Evolutionary conservation across 2,329 filamentous ascomycete genomes (phyloP).

Genomic region (Botryotinia narcissicola): DNA sequence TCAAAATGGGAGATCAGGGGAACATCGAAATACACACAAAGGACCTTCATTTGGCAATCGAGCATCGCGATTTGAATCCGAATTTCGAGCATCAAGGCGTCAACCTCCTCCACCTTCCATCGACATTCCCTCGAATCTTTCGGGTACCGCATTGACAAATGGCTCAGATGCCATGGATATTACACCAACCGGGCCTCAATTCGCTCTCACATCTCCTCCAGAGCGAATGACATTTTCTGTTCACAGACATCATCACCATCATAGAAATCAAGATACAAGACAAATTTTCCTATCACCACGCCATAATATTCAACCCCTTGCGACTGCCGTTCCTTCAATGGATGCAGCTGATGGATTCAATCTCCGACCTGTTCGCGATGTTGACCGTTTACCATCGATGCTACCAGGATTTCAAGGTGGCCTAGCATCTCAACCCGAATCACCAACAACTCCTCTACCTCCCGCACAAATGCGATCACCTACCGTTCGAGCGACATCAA

Average conservation of each 20-base stretch:
- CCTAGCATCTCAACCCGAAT: constrained; percentile 84
- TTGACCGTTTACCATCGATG: constrained; percentile 82
- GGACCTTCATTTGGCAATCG: constrained; percentile 51
- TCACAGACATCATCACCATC: constrained; percentile 52
- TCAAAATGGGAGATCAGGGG: constrained; percentile 32
- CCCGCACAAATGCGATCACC: constrained; percentile 61
- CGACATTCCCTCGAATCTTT: constrained; percentile 64
- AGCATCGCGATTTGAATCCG: constrained; percentile 52
- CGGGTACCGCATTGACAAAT: constrained; percentile 47
- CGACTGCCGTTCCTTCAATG: constrained; percentile 63
- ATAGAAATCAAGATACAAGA: constrained; percentile 51
- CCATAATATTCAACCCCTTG: constrained; percentile 62
- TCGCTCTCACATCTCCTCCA: constrained; percentile 67
- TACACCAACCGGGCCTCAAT: constrained; percentile 58
- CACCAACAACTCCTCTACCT: constrained; percentile 79
- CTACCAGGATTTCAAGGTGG: constrained; percentile 65
- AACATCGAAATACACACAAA: constrained; percentile 37
- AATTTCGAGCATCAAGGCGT: constrained; percentile 65
- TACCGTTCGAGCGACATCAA: constrained; percentile 53
- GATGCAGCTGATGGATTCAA: constrained; percentile 70
- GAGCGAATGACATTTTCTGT: constrained; percentile 65
- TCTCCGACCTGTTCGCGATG: constrained; percentile 74
- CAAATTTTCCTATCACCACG: constrained; percentile 50
- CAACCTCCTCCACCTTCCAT: constrained; percentile 83
- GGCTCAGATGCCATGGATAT: constrained; percentile 54